phyloP scores from a whole-genome alignment of 352 stramenopile species.

The Globisporangium echinulatum region DNA sequence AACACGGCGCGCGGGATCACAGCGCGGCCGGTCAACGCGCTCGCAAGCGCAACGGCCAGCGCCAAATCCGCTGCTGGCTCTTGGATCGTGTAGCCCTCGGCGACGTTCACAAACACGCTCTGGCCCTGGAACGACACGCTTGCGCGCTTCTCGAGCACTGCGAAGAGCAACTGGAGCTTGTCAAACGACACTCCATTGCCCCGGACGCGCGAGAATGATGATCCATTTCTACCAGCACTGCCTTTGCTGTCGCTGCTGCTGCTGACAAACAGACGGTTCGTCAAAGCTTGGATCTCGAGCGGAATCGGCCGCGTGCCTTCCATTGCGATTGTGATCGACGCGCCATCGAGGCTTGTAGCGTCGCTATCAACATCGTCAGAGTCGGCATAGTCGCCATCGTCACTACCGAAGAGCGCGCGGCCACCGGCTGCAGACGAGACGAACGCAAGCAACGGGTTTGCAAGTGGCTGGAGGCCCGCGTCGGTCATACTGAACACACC shows the following conservation, averaged over 20 bases:
- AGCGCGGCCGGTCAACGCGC: conserved; percentile 48
- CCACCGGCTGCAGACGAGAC: conserved; percentile 35
- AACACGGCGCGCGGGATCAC: conserved; percentile 58
- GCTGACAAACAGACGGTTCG: conserved; percentile 50
- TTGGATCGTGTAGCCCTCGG: conserved; percentile 78
- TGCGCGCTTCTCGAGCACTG: conserved; percentile 93
- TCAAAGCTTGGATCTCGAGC: conserved; percentile 93
- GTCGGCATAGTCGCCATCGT: conserved; percentile 2
- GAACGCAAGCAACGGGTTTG: conserved; percentile 76
- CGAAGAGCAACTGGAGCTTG: conserved; percentile 92
- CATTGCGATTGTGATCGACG: conserved; percentile 88
- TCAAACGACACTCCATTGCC: conserved; percentile 78
- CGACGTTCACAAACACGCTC: conserved; percentile 84
- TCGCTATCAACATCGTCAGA: neutral
- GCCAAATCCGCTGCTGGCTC: conserved; percentile 75
- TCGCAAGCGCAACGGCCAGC: conserved; percentile 68
- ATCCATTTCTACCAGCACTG: neutral
- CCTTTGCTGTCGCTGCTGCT: conserved; percentile 17
- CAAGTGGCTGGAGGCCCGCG: conserved; percentile 65
- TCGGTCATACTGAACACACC: conserved; percentile 95
- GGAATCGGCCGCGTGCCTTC: conserved; percentile 92
- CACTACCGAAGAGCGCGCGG: conserved; percentile 6
- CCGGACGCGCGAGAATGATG: conserved; percentile 55
- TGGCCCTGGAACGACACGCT: conserved; percentile 66
- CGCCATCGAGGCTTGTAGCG: conserved; percentile 49